Evolutionary conservation across 352 stramenopile genomes (phyloP), one percentile per base, ranked within the genome.

Genomic region (Elongisporangium prolatum): DNA sequence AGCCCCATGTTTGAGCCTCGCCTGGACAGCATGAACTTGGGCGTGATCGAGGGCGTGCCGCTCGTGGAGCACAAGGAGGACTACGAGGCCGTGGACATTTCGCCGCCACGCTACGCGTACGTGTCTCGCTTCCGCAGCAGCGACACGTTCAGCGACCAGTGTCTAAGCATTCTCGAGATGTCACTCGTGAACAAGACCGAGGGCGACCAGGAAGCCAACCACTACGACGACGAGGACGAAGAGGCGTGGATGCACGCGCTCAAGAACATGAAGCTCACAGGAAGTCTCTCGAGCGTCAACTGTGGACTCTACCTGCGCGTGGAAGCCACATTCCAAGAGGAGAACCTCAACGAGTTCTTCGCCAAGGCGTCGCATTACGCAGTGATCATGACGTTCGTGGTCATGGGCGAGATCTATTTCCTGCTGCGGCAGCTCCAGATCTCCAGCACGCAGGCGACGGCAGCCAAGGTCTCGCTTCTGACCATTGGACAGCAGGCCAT

Each of bases 401-500:
- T 84, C 11, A 85, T 97, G 70, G 62, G 74, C 3, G 86, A 96
- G 67, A 93, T 96, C 48, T 92, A 92, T 56, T 80, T 95, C 53
- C 60, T 97, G 24, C 69, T 97, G 17, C 71, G 77, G 3, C 88
- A 97, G 61, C 66, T 96, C 20, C 75, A 96, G 59, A 80, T 93
- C 57, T 91, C 80, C 7, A 87, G 83, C 52, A 96, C 90, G 3
- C 83, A 94, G 55, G 86, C 90, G 6, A 89, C 83, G 8, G 88
- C 86, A 0, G 80, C 86, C 14, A 92, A 92, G 53, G 82, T 92
- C 7, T 91, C 80, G 40, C 59, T 96, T 28, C 52, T 95, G 21
- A 94, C 81, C 17, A 88, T 96, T n/a, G 88, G 86, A 20, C 70
- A 86, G 55, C 85, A 97, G 50, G 89, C 84, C 0, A 86, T 97